phyloP scores from a whole-genome alignment of 75 land plant genomes.

The Azolla pinnata region DNA sequence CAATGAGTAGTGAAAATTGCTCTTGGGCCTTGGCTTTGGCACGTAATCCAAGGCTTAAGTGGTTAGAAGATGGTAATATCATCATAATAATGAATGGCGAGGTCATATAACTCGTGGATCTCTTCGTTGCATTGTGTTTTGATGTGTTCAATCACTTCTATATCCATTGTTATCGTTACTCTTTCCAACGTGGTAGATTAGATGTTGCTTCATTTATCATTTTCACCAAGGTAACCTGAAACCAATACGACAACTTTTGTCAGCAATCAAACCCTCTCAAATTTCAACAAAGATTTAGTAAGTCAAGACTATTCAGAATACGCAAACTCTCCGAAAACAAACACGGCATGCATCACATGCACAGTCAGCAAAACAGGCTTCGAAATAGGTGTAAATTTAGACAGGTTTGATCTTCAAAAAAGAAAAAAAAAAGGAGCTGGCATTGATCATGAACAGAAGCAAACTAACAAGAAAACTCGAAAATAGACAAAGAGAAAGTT shows the following conservation, averaged over 20 bases:
- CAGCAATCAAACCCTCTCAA: background rate
- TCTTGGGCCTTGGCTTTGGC: no score
- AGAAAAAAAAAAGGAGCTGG: no score
- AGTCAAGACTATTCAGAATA: background rate
- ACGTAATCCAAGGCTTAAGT: no score
- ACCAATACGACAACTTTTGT: background rate
- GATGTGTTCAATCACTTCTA: no score
- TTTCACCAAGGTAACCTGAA: slow-evolving; percentile 51
- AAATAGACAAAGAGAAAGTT: background rate
- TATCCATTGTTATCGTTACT: background rate
- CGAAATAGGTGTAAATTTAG: background rate
- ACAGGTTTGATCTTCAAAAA: background rate
- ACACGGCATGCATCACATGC: background rate
- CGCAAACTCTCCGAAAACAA: no score
- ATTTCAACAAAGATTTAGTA: background rate
- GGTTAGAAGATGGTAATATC: no score
- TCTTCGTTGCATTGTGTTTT: no score
- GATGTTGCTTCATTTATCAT: slow-evolving; percentile 66
- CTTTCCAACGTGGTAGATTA: slow-evolving; percentile 51
- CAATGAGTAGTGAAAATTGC: no score
- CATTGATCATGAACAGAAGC: background rate
- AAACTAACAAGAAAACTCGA: background rate
- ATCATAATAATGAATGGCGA: no score
- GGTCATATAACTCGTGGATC: no score
- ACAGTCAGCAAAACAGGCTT: background rate